Evolutionary conservation across 2,329 filamentous ascomycete genomes (phyloP), one percentile per base, ranked within the genome.

Genomic region (Lasiodiplodia hormozganensis): DNA sequence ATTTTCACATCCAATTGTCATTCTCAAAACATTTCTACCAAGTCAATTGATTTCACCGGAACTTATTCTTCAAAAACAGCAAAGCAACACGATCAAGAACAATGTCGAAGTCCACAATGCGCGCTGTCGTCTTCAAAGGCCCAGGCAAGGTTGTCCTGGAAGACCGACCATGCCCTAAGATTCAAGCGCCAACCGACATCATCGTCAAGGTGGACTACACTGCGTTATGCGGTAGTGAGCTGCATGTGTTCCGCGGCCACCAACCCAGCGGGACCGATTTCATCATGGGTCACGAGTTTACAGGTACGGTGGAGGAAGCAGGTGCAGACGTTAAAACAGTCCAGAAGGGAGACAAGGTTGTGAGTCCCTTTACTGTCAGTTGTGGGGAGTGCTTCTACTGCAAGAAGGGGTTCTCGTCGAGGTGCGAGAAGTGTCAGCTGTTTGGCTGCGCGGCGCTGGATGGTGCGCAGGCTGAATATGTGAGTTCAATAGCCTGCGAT

Each of bases 221-320:
- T 31, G 94, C 93, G 18, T 85, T 97, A 38, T 97, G 94, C 78
- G 94, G 94, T 77, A 95, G 92, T 75, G 94, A 97, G 76, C 85
- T 97, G 47, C 94, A 97, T 80, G 89, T 93, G 66, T 97, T 90
- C 81, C 91, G 94, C 56, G 94, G 94, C 43, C 90, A 93, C 74
- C 89, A 97, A 76, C 85, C 88, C 28, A 90, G 89, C 7, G 84
- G 80, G 0, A 87, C 90, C 0, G 87, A 84, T 40, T 89, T 89
- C 74, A 87, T 90, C 69, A 89, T 88, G 91, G 92, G 93, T 69
- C 94, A 97, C 77, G 94, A 97, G 76, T 96, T 97, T 76, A 93
- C 92, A 2, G 94, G 94, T 5, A 86, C 85, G 28, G 88, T 97
- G 11, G 85, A 89, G 40, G 87, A 91, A 70, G 82, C 86, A 54